phyloP scores from a whole-genome alignment of 192 early-diverging fungal genomes.

The Coemansia reversa region DNA sequence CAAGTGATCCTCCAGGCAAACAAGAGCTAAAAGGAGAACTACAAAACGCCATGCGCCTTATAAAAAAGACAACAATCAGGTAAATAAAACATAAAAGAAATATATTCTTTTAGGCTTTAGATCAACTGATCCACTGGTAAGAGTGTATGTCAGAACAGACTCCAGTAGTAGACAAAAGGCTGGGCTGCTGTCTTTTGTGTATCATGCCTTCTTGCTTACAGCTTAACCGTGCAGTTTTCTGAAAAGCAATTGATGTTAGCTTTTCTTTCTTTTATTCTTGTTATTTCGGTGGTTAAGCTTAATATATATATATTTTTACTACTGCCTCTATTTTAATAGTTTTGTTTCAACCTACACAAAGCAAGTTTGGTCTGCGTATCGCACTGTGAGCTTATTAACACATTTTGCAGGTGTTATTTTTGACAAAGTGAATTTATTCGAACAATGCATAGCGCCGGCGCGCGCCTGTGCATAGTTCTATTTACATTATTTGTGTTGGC shows the following conservation, averaged over 20 bases:
- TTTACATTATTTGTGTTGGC: background rate
- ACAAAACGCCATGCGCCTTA: background rate
- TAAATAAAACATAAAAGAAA: background rate
- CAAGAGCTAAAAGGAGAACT: background rate
- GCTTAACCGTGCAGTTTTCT: background rate
- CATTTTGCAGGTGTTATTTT: background rate
- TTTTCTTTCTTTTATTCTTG: background rate
- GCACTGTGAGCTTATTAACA: background rate
- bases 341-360: background rate
- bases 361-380: background rate
- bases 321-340: background rate
- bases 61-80: background rate
- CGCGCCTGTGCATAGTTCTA: conserved; percentile 7
- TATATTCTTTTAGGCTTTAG: background rate
- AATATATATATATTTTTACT: background rate
- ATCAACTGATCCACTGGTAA: background rate
- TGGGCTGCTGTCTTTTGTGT: background rate
- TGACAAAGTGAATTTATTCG: background rate
- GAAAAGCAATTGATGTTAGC: background rate
- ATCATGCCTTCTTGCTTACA: background rate
- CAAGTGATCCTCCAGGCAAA: background rate
- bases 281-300: background rate
- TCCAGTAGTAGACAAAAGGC: background rate
- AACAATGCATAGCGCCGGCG: conserved; percentile 1
- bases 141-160: background rate